Conservation (phyloP, 805 yeast species). For the Kockiozyma suomiensis region DNA sequence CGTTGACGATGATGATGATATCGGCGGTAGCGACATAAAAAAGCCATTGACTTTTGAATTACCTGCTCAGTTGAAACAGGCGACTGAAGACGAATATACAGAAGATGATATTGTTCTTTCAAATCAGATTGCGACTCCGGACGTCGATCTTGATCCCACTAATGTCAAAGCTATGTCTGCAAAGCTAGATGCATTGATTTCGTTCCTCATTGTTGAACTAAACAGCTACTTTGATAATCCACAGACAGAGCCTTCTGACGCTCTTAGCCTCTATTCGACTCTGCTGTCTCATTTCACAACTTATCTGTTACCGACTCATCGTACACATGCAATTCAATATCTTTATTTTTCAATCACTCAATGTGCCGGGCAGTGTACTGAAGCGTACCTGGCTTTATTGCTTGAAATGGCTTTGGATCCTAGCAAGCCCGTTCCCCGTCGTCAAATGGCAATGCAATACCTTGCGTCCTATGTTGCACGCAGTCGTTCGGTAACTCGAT, state of each 20-base stretch:
- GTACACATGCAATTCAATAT: conserved; percentile 85
- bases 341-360: conserved; percentile 80
- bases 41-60: background rate
- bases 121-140: conserved; percentile 16
- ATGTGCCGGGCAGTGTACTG: conserved; percentile 77
- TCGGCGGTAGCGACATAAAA: conserved; percentile 31
- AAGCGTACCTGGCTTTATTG: conserved; percentile 76
- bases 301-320: conserved; percentile 87
- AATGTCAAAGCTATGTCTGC: conserved; percentile 22
- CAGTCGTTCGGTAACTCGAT: conserved; percentile 67
- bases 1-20: conserved; percentile 45
- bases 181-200: conserved; percentile 73
- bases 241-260: conserved; percentile 59
- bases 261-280: conserved; percentile 69
- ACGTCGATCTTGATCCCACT: conserved; percentile 13
- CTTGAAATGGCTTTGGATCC: conserved; percentile 81
- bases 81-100: conserved; percentile 2
- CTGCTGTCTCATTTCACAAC: conserved; percentile 75
- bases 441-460: conserved; percentile 90
- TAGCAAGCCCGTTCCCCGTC: conserved; percentile 66
- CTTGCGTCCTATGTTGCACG: conserved; percentile 88
- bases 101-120: conserved; percentile 23
- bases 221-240: conserved; percentile 49
- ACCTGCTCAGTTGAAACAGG: background rate
- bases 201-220: conserved; percentile 57